A percentile compares a stretch with the other conserved stretches of the same genome.
These are phyloP conservation scores for Cercospora brassicicola DNA, from an alignment of 2,329 filamentous ascomycete genomes.

Conservation along the genomic window DNA sequence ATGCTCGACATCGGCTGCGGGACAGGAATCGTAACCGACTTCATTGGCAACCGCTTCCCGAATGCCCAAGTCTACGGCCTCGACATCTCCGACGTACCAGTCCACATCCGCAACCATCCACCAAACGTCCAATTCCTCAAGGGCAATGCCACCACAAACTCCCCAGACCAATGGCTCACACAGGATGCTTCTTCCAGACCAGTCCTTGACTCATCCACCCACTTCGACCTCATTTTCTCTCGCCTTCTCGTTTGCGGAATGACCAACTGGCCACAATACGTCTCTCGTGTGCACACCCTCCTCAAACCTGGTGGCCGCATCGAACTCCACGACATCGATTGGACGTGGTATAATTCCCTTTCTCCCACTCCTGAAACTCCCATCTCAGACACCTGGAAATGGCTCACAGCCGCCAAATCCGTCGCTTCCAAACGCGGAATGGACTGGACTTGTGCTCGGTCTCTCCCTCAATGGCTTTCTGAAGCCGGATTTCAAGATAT, in stretches of 20 bases:
- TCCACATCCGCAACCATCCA: slow-evolving; percentile 23
- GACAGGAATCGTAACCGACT: slow-evolving; percentile 32
- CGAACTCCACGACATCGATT: slow-evolving; percentile 28
- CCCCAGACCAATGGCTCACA: not conserved
- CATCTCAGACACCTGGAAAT: slow-evolving; percentile 22
- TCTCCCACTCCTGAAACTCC: not conserved
- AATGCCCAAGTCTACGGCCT: slow-evolving; percentile 39
- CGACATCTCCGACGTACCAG: slow-evolving; percentile 35
- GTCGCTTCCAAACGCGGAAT: slow-evolving; percentile 5
- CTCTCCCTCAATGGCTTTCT: slow-evolving; percentile 19
- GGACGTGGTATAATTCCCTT: slow-evolving; percentile 12
- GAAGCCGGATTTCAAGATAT: slow-evolving; percentile 28
- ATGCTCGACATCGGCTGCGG: slow-evolving; percentile 37
- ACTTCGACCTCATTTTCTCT: slow-evolving; percentile 30
- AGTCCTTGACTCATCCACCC: not conserved
- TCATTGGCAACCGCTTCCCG: slow-evolving; percentile 20
- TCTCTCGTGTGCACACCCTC: slow-evolving; percentile 12
- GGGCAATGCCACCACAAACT: slow-evolving; percentile 18
- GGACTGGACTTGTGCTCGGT: not conserved
- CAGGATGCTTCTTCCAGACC: not conserved
- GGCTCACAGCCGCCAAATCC: slow-evolving; percentile 17
- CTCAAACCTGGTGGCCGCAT: slow-evolving; percentile 26
- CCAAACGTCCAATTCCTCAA: slow-evolving; percentile 17
- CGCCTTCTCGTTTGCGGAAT: slow-evolving; percentile 28
- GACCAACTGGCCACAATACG: slow-evolving; percentile 26